Evolutionary conservation across 2,329 filamentous ascomycete genomes (phyloP).

Genomic region (Fusarium coicis): DNA sequence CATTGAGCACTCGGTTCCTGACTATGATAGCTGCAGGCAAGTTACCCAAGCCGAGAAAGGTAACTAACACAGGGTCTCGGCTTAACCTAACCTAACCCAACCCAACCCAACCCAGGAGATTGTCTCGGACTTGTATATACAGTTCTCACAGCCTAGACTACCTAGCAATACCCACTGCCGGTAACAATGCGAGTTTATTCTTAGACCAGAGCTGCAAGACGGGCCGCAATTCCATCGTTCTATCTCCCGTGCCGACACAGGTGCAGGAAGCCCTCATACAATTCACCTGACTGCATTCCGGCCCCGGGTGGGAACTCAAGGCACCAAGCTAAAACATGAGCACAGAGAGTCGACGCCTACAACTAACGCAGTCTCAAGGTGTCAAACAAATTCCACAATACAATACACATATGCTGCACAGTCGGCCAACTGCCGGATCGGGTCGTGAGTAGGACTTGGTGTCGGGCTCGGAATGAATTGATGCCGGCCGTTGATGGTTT

Average conservation of each 20-base stretch:
- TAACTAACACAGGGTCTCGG: background rate
- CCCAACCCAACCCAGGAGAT: slow-evolving; percentile 3
- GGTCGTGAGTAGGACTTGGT: slow-evolving; percentile 1
- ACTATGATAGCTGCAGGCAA: slow-evolving; percentile 27
- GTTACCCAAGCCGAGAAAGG: slow-evolving; percentile 16
- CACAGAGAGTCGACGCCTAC: background rate
- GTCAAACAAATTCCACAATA: background rate
- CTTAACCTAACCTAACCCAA: background rate
- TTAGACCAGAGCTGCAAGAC: slow-evolving; percentile 22
- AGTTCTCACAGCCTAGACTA: background rate
- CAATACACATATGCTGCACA: background rate
- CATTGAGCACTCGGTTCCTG: slow-evolving; percentile 26
- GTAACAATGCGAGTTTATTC: slow-evolving; percentile 24
- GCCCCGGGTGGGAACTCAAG: background rate
- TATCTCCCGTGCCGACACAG: background rate
- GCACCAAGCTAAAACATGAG: background rate
- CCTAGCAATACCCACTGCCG: slow-evolving; percentile 4
- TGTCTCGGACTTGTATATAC: slow-evolving; percentile 2
- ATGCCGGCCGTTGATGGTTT: slow-evolving; percentile 1
- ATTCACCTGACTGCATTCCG: background rate
- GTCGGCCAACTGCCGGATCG: slow-evolving; percentile 20
- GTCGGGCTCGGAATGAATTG: slow-evolving; percentile 13
- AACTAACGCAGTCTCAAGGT: background rate
- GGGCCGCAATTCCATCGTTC: slow-evolving; percentile 29
- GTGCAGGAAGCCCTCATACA: background rate